These are phyloP conservation scores for Aspergillus texensis DNA, from an alignment of 2,329 filamentous ascomycete species.

Conservation along the genomic window DNA sequence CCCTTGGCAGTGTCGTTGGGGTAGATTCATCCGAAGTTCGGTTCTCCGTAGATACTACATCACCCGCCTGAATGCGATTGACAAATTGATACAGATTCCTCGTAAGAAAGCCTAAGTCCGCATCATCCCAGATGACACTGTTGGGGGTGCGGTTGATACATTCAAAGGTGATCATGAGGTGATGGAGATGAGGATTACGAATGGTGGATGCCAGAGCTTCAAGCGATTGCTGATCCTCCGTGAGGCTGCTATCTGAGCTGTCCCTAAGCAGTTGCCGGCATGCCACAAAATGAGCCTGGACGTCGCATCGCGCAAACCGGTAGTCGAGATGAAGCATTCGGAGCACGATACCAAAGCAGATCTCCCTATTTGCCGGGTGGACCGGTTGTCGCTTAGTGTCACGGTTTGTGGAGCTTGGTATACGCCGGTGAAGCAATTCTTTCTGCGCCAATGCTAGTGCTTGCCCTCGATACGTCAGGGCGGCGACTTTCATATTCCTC, in stretches of 20 bases:
- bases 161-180: conserved; percentile 5
- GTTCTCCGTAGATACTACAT: neutral
- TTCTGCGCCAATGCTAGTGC: neutral
- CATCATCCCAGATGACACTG: conserved; percentile 4
- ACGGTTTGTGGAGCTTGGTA: neutral
- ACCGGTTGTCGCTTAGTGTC: no score
- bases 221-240: neutral
- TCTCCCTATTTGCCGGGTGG: neutral
- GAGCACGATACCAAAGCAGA: neutral
- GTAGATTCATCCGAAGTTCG: neutral
- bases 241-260: neutral
- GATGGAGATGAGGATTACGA: conserved; percentile 5
- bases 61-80: neutral
- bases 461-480: conserved; percentile 2
- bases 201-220: neutral
- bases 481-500: neutral
- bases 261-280: neutral
- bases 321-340: conserved; percentile 7
- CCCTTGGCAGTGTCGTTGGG: neutral
- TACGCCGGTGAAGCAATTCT: neutral
- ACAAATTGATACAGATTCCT: neutral
- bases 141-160: neutral
- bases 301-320: neutral
- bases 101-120: neutral
- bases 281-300: conserved; percentile 1